phyloP scores from a whole-genome alignment of 306 rosid genomes.

The Trifolium subterraneum region DNA sequence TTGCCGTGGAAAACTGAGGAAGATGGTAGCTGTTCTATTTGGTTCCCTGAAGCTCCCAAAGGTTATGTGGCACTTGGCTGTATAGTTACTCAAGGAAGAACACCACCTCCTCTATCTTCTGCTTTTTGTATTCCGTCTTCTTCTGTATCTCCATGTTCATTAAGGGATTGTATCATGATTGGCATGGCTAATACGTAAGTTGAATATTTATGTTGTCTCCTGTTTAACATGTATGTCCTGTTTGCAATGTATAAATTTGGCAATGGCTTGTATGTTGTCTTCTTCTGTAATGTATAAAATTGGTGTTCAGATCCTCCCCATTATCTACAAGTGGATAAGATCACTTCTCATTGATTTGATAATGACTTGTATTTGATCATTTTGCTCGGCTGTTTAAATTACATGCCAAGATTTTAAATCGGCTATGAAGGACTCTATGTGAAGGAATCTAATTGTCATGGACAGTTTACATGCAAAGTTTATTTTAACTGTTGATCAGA shows the following conservation, averaged over 20 bases:
- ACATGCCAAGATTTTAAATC: constrained; percentile 18
- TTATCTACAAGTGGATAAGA: background rate
- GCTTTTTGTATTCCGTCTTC: constrained; percentile 76
- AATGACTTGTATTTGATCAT: constrained; percentile 12
- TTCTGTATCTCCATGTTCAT: constrained; percentile 74
- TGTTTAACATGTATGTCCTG: background rate
- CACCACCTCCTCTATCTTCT: constrained; percentile 79
- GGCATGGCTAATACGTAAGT: constrained; percentile 67
- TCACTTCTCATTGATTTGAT: background rate
- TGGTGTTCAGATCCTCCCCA: constrained; percentile 5
- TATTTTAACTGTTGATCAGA: constrained; percentile 28
- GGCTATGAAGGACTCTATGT: background rate
- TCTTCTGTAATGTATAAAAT: background rate
- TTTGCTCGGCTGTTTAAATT: constrained; percentile 21
- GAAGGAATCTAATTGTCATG: constrained; percentile 10
- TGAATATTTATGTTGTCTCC: constrained; percentile 33
- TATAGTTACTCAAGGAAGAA: constrained; percentile 71
- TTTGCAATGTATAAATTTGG: constrained; percentile 3
- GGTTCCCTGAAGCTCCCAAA: constrained; percentile 95
- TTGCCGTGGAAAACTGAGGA: constrained; percentile 40
- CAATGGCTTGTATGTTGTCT: constrained; percentile 7
- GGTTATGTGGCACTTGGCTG: constrained; percentile 96
- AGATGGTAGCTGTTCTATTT: constrained; percentile 67
- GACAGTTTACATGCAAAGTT: constrained; percentile 9
- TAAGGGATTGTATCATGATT: constrained; percentile 79